phyloP scores from a whole-genome alignment of 768 basidiomycete species.

The Mycena indigotica region DNA sequence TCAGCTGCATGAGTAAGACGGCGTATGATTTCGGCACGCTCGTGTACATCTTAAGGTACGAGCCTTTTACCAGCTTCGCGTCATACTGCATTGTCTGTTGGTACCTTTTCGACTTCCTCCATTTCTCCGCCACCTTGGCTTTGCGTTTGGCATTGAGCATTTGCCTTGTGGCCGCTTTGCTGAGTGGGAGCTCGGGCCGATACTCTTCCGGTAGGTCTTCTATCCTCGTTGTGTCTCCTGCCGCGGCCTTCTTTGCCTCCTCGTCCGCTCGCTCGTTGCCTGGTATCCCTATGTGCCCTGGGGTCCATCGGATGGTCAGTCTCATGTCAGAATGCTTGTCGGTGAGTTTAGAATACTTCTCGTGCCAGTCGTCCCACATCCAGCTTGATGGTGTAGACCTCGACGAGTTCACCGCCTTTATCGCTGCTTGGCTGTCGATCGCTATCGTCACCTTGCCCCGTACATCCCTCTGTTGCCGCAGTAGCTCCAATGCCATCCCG shows the following conservation, averaged over 20 bases:
- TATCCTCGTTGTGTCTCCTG: background rate
- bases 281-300: conserved; percentile 25
- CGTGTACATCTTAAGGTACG: background rate
- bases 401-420: background rate
- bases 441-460: background rate
- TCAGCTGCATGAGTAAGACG: conserved; percentile 9
- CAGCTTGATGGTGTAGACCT: conserved; percentile 3
- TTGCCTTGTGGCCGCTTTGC: background rate
- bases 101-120: background rate
- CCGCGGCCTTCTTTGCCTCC: conserved; percentile 11
- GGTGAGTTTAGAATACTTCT: background rate
- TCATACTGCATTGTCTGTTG: no score
- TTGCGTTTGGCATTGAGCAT: background rate
- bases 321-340: background rate
- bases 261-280: no score
- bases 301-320: conserved; percentile 19
- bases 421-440: no score
- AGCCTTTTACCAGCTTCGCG: background rate
- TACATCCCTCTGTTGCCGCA: background rate
- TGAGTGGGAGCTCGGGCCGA: background rate
- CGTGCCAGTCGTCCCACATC: no score
- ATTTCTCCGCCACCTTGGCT: background rate
- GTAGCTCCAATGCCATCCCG: conserved; percentile 15
- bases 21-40: no score
- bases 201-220: background rate